Evolutionary conservation across 352 stramenopile genomes (phyloP), one percentile per base, ranked within the genome.

Genomic region (Hyphochytrium catenoides): DNA sequence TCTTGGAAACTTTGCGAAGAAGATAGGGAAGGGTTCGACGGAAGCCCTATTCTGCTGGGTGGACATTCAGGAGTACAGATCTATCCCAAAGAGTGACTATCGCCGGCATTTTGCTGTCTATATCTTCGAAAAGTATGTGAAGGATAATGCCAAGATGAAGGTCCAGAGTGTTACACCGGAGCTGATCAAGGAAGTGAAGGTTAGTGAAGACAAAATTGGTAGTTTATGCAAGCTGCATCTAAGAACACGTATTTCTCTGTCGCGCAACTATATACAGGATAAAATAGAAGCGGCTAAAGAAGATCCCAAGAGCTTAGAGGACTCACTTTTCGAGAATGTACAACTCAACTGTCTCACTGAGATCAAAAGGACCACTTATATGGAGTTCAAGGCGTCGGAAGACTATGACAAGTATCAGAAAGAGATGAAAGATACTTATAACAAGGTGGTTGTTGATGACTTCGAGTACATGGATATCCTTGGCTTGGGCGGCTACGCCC

Each of bases 401-500:
- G 65, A 78, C 31, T 78, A 69, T 38, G 62, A 72, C 0, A 34
- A 40, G 4, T 75, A 64, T 51, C 74, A 74, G 42, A 68, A 68
- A 15, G 65, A 77, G 30, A 38, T 77, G 29, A 78, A 78, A 29
- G 64, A 82, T 26, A 75, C 64, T 34, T 82, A 82, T 61, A 78
- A 77, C 48, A 76, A 74, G 41, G 64, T 74, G 39, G 78, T 65
- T 6, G 64, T 73, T 27, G 62, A 74, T 34, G 62, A 75, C 34
- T 82, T 78, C 34, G 66, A 82, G 50, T 77, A 75, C 31, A 44
- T 82, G 23, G 67, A 82, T 42, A 45, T 77, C 14, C 60, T 89
- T 14, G 75, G 75, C 8, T 81, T 76, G 43, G 75, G 75, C n/a
- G 75, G 75, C 4, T 91, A 87, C 47, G 75, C 72, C 8, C 72